Evolutionary conservation across 2,329 filamentous ascomycete species (phyloP).

Genomic region (Sporothrix sp.): DNA sequence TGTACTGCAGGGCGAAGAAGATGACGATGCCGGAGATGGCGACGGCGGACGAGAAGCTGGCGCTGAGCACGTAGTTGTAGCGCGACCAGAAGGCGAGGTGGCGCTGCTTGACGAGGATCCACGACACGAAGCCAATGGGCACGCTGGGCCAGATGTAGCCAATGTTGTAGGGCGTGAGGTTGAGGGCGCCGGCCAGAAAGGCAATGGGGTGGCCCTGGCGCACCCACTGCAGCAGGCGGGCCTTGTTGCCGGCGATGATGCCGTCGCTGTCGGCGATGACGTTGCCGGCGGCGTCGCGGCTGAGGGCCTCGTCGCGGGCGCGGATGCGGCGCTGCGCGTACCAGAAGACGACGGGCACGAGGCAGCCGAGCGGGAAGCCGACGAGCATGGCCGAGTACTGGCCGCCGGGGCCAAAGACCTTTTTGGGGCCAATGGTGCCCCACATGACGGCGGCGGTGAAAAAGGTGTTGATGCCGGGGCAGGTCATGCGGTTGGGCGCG

Average conservation of each 20-base stretch:
- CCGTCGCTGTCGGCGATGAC: background rate
- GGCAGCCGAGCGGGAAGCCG: slow-evolving; percentile 41
- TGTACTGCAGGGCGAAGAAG: slow-evolving; percentile 42
- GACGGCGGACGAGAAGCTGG: slow-evolving; percentile 31
- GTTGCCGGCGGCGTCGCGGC: background rate
- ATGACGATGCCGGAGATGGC: slow-evolving; percentile 43
- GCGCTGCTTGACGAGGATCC: slow-evolving; percentile 31
- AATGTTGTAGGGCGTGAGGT: slow-evolving; percentile 32
- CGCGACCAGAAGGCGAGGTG: slow-evolving; percentile 22
- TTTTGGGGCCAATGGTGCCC: slow-evolving; percentile 49
- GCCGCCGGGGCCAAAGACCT: slow-evolving; percentile 39
- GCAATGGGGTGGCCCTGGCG: slow-evolving; percentile 32
- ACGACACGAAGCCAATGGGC: slow-evolving; percentile 32
- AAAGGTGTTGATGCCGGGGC: slow-evolving; percentile 49
- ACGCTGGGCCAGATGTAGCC: slow-evolving; percentile 35
- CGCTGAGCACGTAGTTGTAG: slow-evolving; percentile 35
- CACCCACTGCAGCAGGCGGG: background rate
- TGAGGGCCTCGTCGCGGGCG: background rate
- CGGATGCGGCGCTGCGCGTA: slow-evolving; percentile 18
- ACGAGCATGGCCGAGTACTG: slow-evolving; percentile 39
- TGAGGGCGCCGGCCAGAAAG: slow-evolving; percentile 27
- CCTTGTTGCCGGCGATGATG: background rate
- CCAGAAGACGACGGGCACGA: slow-evolving; percentile 35
- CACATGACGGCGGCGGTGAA: slow-evolving; percentile 52
- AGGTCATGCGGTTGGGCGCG: slow-evolving; percentile 43